These are phyloP conservation scores for Bipolaris sorokiniana DNA, from an alignment of 2,329 filamentous ascomycete species.

Conservation along the genomic window DNA sequence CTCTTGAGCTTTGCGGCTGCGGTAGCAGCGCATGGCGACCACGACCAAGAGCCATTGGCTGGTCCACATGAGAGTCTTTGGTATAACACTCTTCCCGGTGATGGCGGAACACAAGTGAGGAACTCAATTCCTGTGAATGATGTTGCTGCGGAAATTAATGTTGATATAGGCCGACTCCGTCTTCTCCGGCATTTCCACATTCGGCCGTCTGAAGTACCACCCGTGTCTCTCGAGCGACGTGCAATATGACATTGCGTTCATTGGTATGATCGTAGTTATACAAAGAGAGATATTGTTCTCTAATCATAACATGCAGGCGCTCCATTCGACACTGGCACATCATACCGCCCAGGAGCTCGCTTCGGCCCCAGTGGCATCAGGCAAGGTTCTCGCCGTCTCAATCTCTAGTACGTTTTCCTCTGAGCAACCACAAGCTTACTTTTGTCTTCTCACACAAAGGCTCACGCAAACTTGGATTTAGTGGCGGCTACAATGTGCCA, in stretches of 20 bases:
- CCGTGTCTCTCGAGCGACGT: slow-evolving; percentile 75
- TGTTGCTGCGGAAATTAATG: slow-evolving; percentile 20
- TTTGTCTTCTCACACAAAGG: slow-evolving; percentile 42
- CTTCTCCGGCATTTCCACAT: slow-evolving; percentile 87
- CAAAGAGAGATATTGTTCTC: neutral
- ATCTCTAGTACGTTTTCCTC: slow-evolving; percentile 74
- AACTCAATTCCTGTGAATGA: neutral
- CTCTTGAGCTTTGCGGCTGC: slow-evolving; percentile 54
- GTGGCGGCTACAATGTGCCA: slow-evolving; percentile 86
- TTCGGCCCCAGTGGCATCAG: slow-evolving; percentile 86
- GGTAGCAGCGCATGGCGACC: slow-evolving; percentile 65
- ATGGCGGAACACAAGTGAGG: slow-evolving; percentile 79
- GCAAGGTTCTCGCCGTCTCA: slow-evolving; percentile 83
- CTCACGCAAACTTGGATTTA: slow-evolving; percentile 62
- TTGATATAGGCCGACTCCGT: slow-evolving; percentile 75
- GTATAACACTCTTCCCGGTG: slow-evolving; percentile 83
- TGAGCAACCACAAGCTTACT: slow-evolving; percentile 51
- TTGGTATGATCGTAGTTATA: slow-evolving; percentile 59
- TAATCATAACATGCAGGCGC: slow-evolving; percentile 60
- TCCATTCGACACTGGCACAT: slow-evolving; percentile 85
- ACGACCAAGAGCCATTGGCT: slow-evolving; percentile 64
- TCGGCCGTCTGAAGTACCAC: slow-evolving; percentile 77
- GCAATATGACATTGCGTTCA: slow-evolving; percentile 84
- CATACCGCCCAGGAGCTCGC: slow-evolving; percentile 80
- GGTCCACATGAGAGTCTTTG: slow-evolving; percentile 78